Evolutionary conservation across 106 monocot species (phyloP).

Genomic region (Dendrobium catenatum): DNA sequence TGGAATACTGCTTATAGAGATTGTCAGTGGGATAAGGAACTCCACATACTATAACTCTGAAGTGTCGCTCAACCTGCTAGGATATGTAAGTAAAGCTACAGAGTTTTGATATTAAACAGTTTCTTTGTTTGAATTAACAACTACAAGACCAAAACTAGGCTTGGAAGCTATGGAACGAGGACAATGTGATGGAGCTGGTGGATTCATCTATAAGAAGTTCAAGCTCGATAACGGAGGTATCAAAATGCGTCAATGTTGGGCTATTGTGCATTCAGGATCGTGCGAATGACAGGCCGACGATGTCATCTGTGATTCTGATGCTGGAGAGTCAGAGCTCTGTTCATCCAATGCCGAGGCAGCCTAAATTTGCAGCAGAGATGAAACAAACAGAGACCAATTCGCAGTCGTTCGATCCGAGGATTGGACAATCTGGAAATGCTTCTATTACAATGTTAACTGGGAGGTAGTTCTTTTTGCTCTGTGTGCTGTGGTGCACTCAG

Average conservation of each 20-base stretch:
- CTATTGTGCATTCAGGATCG: slow-evolving; percentile 40
- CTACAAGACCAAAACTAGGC: neutral
- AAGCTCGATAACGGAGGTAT: slow-evolving; percentile 10
- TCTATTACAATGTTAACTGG: slow-evolving; percentile 17
- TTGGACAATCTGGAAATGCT: neutral
- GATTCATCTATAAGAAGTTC: slow-evolving; percentile 20
- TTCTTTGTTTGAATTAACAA: neutral
- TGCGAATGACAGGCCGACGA: slow-evolving; percentile 31
- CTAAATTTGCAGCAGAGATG: slow-evolving; percentile 28
- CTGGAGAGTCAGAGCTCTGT: slow-evolving; percentile 21
- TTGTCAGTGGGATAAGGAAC: slow-evolving; percentile 33
- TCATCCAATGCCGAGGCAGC: slow-evolving; percentile 22
- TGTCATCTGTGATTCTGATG: slow-evolving; percentile 30
- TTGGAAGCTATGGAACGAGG: slow-evolving; percentile 28
- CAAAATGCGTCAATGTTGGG: slow-evolving; percentile 31
- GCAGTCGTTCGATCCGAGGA: neutral
- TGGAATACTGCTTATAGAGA: slow-evolving; percentile 40
- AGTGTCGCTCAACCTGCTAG: slow-evolving; percentile 23
- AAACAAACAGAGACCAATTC: slow-evolving; percentile 12
- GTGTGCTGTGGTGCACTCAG: no score
- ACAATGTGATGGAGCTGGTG: slow-evolving; percentile 23
- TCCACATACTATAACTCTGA: slow-evolving; percentile 18
- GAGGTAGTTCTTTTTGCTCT: neutral
- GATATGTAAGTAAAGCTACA: slow-evolving; percentile 19
- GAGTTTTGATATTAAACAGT: neutral